Base-by-base conservation (phyloP, 1,139 yeast species). In the Diutina ranongensis region DNA sequence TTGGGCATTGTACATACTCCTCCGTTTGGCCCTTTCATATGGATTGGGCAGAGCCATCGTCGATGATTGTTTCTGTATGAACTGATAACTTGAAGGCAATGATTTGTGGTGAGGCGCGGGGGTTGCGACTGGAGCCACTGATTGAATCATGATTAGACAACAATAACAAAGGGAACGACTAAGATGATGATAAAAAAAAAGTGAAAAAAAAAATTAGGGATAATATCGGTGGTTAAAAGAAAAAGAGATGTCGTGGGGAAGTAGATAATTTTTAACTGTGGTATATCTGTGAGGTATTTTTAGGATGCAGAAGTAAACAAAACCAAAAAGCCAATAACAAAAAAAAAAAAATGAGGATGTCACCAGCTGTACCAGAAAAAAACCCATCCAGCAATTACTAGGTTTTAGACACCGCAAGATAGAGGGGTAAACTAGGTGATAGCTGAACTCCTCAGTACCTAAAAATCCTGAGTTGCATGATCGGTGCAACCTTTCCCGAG, bases 91-190 rank as follows among this genome's bases (percentile, higher is more conserved):
- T 4, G 10, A 15, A 21, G 28, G 40, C 16, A 21, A 25, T n/a
- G 28, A 36, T 20, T 36, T 22, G 40, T 36, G 40, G n/a, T 20
- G 38, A 35, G 38, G 38, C 38, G 38, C 38, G 38, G 38, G 38
- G 13, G 21, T 35, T 20, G 38, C 38, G 38, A 35, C 20, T n/a
- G n/a, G n/a, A 25, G 10, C 28, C 28, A 10, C 28, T 10, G 28
- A 25, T 25, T 5, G 10, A 25, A 25, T 5, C 28, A 25, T 25
- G n/a, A n/a, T n/a, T n/a, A n/a, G n/a, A n/a, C n/a, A n/a, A n/a
- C n/a, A n/a, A n/a, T n/a, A n/a, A n/a, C n/a, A n/a, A n/a, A n/a
- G n/a, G n/a, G n/a, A n/a, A n/a, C n/a, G n/a, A n/a, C n/a, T n/a
- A n/a, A n/a, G n/a, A n/a, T n/a, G n/a, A n/a, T n/a, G n/a, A n/a